These are phyloP conservation scores for Daldinia bambusicola DNA, from an alignment of 495 filamentous ascomycete genomes.

Conservation along the genomic window DNA sequence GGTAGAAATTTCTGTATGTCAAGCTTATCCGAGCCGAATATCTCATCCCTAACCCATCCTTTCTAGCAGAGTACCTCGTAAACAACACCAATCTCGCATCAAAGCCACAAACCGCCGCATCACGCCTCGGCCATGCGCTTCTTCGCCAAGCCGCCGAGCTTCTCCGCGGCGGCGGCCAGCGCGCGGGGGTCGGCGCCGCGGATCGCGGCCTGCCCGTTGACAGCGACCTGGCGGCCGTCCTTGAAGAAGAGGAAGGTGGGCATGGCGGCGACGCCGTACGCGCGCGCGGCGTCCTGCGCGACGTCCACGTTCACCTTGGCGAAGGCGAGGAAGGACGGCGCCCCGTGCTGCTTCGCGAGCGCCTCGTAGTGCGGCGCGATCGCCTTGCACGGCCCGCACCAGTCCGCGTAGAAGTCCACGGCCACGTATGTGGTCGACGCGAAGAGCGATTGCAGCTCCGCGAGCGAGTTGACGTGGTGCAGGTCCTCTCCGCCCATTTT, in stretches of 20 bases:
- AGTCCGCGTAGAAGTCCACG: conserved; percentile 66
- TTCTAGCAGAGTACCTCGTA: neutral
- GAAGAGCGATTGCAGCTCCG: conserved; percentile 50
- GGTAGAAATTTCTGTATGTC: neutral
- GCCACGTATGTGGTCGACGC: conserved; percentile 53
- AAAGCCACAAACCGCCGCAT: neutral
- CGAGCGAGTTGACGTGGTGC: conserved; percentile 47
- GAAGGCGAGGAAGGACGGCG: conserved; percentile 61
- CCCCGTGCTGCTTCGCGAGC: conserved; percentile 58
- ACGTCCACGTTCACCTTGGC: conserved; percentile 69
- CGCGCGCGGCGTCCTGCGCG: conserved; percentile 57
- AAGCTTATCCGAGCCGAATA: neutral
- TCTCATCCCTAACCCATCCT: neutral
- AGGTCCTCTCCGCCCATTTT: conserved; percentile 41
- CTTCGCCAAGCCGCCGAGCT: conserved; percentile 51
- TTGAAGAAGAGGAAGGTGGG: conserved; percentile 90
- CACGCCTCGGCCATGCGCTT: conserved; percentile 34
- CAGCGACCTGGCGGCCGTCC: conserved; percentile 70
- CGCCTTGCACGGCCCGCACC: conserved; percentile 75
- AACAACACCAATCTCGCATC: neutral
- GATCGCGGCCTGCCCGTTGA: conserved; percentile 60
- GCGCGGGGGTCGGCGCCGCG: conserved; percentile 51
- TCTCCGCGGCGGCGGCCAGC: conserved; percentile 47
- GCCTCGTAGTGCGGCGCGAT: conserved; percentile 69
- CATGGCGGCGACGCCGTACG: conserved; percentile 66